These are phyloP conservation scores for Coemansia asiatica DNA, from an alignment of 192 early-diverging fungal genomes.

Conservation along the genomic window DNA sequence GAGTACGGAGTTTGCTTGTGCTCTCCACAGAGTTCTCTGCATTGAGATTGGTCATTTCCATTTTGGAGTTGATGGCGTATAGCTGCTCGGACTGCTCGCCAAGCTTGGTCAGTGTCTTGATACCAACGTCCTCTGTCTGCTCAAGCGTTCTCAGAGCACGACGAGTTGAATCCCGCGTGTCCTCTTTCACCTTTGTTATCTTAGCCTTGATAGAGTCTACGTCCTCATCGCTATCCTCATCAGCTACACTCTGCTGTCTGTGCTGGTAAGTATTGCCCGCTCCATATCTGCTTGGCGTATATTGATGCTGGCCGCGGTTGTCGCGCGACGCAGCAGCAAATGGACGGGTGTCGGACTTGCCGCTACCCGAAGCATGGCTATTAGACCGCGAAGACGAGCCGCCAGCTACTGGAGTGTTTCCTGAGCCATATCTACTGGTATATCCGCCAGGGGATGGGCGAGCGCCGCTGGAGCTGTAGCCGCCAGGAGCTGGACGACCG, in stretches of 20 bases:
- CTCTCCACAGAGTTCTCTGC: constrained; percentile 41
- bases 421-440: constrained; percentile 3
- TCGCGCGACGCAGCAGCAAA: constrained; percentile 35
- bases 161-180: constrained; percentile 67
- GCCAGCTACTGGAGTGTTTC: background rate
- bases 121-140: constrained; percentile 62
- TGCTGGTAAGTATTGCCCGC: constrained; percentile 11
- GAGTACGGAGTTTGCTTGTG: constrained; percentile 44
- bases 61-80: constrained; percentile 59
- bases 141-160: constrained; percentile 63
- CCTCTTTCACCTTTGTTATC: constrained; percentile 63
- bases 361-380: background rate
- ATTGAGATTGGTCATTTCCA: constrained; percentile 57
- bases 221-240: constrained; percentile 63
- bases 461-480: background rate
- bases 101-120: constrained; percentile 63
- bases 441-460: background rate
- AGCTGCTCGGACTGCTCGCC: constrained; percentile 63
- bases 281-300: constrained; percentile 5
- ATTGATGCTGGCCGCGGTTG: constrained; percentile 13
- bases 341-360: constrained; percentile 26
- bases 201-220: constrained; percentile 62
- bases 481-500: background rate
- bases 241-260: constrained; percentile 18
- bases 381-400: constrained; percentile 8